These are phyloP conservation scores for Verticillium albo-atrum DNA, from an alignment of 2,329 filamentous ascomycete species.

Conservation along the genomic window DNA sequence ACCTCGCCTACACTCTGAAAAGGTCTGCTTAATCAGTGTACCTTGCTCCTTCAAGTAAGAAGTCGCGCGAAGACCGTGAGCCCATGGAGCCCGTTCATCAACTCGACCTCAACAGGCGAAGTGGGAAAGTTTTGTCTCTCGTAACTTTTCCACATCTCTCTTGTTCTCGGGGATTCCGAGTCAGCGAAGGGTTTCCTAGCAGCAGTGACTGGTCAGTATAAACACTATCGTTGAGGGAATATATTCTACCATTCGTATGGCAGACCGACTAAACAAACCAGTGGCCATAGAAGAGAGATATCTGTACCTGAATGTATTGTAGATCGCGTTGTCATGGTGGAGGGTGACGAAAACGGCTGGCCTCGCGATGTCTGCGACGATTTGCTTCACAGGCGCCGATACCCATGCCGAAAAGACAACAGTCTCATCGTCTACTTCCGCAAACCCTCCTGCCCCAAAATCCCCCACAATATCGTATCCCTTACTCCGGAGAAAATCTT, in stretches of 20 bases:
- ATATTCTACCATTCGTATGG: no score
- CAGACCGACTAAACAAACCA: no score
- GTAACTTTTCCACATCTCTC: neutral
- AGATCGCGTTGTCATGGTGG: neutral
- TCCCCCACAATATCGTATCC: conserved; percentile 19
- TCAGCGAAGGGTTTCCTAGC: neutral
- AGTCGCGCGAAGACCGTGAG: no score
- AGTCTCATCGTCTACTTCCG: conserved; percentile 28
- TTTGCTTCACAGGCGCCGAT: conserved; percentile 28
- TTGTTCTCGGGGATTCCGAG: neutral
- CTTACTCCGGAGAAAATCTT: conserved; percentile 12
- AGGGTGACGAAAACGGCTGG: conserved; percentile 13
- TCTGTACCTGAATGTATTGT: neutral
- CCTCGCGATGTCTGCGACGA: conserved; percentile 30
- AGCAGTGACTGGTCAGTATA: neutral
- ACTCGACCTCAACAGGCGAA: neutral
- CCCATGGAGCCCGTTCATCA: neutral
- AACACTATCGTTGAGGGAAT: no score
- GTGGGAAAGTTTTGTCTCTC: neutral
- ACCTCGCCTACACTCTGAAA: no score
- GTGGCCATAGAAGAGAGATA: no score
- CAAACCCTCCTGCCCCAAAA: conserved; percentile 24
- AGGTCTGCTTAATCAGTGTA: no score
- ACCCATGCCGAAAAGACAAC: conserved; percentile 28
- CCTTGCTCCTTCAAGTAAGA: no score